These are phyloP conservation scores for Musa beccarii DNA, from an alignment of 176 grass and related monocot genomes.

Conservation along the genomic window DNA sequence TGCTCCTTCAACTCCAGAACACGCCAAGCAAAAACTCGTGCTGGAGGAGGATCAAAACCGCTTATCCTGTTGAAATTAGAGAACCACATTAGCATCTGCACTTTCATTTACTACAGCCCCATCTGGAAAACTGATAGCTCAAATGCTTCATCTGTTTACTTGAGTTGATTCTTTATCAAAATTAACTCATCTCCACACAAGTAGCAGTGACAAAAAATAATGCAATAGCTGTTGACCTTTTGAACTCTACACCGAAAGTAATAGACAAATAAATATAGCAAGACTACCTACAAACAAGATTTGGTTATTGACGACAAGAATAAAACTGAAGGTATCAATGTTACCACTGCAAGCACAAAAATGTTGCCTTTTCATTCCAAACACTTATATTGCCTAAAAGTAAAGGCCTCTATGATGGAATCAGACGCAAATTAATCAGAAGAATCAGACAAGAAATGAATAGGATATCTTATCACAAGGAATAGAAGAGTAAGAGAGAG, in stretches of 20 bases:
- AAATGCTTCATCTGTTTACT: conserved; percentile 1
- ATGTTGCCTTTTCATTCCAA: not conserved
- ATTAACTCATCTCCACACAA: not conserved
- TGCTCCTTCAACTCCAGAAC: conserved; percentile 64
- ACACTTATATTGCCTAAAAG: no score
- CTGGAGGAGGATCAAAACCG: conserved; percentile 64
- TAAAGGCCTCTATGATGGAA: no score
- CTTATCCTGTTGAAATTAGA: conserved; percentile 45
- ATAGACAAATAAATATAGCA: not conserved
- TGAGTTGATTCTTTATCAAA: not conserved
- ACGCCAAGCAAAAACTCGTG: conserved; percentile 83
- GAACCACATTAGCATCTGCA: not conserved
- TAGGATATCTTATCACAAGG: not conserved
- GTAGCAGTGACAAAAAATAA: not conserved
- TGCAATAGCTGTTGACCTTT: not conserved
- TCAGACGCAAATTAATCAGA: no score
- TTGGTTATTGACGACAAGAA: no score
- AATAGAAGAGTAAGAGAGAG: not conserved
- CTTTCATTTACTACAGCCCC: not conserved
- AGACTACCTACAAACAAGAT: not conserved
- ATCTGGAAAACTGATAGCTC: not conserved
- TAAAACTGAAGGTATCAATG: not conserved
- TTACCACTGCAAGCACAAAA: not conserved
- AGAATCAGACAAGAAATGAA: not conserved
- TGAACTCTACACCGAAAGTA: not conserved